phyloP scores from a whole-genome alignment of 441 rosid species.

The Viola pubescens region DNA sequence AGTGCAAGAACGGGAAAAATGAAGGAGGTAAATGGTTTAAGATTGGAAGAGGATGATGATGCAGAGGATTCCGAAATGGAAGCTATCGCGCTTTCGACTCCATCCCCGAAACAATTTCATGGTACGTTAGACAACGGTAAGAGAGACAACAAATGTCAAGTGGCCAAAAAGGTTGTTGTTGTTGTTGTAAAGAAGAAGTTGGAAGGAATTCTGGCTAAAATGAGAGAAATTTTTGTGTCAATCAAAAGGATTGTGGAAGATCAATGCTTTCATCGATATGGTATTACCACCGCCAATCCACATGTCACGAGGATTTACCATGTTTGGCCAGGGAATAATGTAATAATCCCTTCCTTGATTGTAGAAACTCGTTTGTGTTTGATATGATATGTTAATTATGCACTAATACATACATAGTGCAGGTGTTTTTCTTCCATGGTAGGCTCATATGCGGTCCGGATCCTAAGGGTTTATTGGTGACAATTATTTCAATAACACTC shows the following conservation, averaged over 20 bases:
- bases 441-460: conserved; percentile 34
- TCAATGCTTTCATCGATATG: conserved; percentile 18
- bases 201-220: not conserved
- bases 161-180: not conserved
- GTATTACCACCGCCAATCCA: conserved; percentile 9
- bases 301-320: conserved; percentile 26
- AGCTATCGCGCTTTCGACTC: conserved; percentile 13
- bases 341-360: conserved; percentile 6
- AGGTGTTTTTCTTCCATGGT: conserved; percentile 42
- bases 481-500: conserved; percentile 23
- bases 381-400: not conserved
- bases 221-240: conserved; percentile 2
- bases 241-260: conserved; percentile 13
- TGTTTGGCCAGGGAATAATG: conserved; percentile 39
- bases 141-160: not conserved
- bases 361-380: not conserved
- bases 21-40: not conserved
- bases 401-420: not conserved
- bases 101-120: not conserved
- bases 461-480: conserved; percentile 31
- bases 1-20: not conserved
- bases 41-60: not conserved
- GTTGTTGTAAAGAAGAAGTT: not conserved
- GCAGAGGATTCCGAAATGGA: conserved; percentile 11
- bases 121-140: not conserved